Base-by-base conservation (phyloP, 1,284 basidiomycete species). In the Moesziomyces antarcticus region DNA sequence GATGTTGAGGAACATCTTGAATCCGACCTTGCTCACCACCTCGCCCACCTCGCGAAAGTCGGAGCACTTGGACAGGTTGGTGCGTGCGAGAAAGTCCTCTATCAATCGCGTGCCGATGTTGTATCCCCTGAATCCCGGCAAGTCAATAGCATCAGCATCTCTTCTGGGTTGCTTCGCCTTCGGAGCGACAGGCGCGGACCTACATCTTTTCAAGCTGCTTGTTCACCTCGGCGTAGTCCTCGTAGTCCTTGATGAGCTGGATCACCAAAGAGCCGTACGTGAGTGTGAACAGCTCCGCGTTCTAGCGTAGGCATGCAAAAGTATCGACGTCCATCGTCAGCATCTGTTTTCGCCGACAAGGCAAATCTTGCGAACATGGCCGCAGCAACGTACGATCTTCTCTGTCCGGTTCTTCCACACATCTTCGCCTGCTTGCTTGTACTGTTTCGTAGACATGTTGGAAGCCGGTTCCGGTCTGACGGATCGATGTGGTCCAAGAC, bases 191-290 rank as follows among this genome's bases (percentile, higher is more conserved):
- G 20, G 11, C n/a, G 18, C 9, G 22, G 3, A 81, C 86, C 58
- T 55, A 88, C 89, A 89, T 89, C 85, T 88, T 88, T 60, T 89
- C 89, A 14, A 90, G 85, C 79, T 89, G 88, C 76, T 87, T 87
- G 86, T 90, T 90, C 57, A 89, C 89, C 84, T 96, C 93, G 16
- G 88, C 88, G 79, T 97, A 99, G 86, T 99, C 95, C 83, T 99
- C 96, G 82, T 98, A 99, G 85, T 99, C 97, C 84, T 98, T 96
- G 78, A 99, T 94, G 68, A 99, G 89, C 86, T 99, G 97, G 40
- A 98, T 94, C 51, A 99, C 97, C 49, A 99, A 89, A 18, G 95
- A 94, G 53, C 97, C 97, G 80, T 99, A 99, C 24, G 96, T 99
- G 67, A 99, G 86, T 4, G 95, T 92, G 85, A 99, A 99, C 21